Evolutionary conservation across 2,329 filamentous ascomycete species (phyloP).

Genomic region (Fusarium tuaranense): DNA sequence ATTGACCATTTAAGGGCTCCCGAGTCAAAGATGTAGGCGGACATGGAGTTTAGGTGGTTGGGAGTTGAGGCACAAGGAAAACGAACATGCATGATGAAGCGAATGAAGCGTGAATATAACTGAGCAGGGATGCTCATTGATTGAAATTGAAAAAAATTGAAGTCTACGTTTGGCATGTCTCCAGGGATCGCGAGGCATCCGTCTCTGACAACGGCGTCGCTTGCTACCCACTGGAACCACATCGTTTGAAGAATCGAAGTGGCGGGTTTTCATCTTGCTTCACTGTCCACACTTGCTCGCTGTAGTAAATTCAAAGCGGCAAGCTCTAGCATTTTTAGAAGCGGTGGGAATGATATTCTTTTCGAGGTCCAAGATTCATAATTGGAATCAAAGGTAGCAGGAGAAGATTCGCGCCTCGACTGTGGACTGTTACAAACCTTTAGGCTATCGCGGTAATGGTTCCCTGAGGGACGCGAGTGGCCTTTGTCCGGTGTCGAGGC

Average conservation of each 20-base stretch:
- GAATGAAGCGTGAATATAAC: neutral
- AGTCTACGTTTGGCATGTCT: slow-evolving; percentile 45
- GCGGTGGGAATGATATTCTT: slow-evolving; percentile 47
- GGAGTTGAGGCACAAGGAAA: neutral
- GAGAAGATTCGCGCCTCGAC: neutral
- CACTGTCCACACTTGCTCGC: slow-evolving; percentile 77
- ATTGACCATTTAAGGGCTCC: slow-evolving; percentile 32
- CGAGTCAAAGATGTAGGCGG: slow-evolving; percentile 49
- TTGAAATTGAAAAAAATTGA: slow-evolving; percentile 1
- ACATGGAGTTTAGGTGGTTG: neutral
- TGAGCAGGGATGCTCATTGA: neutral
- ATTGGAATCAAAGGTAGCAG: neutral
- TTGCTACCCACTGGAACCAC: slow-evolving; percentile 48
- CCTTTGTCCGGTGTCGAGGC: neutral
- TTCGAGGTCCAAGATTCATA: neutral
- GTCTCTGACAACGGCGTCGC: slow-evolving; percentile 42
- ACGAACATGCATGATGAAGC: neutral
- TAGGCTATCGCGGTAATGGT: slow-evolving; percentile 19
- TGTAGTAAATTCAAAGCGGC: slow-evolving; percentile 65
- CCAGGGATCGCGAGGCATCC: slow-evolving; percentile 51
- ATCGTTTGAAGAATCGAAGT: slow-evolving; percentile 34
- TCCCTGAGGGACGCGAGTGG: slow-evolving; percentile 14
- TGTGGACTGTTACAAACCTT: slow-evolving; percentile 36
- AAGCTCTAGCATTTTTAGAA: slow-evolving; percentile 77
- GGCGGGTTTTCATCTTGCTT: slow-evolving; percentile 68